Evolutionary conservation across 1,139 yeast species (phyloP).

Genomic region (Schwanniomyces etchellsii): DNA sequence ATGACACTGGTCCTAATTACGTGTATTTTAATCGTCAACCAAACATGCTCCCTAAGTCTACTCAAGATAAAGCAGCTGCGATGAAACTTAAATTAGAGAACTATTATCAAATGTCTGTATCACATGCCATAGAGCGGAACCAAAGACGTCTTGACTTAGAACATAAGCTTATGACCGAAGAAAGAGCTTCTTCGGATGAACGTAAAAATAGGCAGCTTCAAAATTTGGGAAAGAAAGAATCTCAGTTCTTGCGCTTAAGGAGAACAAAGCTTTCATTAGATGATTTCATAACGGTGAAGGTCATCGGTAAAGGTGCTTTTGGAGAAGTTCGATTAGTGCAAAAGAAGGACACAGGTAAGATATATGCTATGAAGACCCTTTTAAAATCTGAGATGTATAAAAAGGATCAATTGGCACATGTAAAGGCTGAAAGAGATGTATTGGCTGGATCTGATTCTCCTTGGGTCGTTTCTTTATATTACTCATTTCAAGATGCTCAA

Average conservation of each 20-base stretch:
- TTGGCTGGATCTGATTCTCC: slow-evolving; percentile 82
- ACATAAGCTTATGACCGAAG: slow-evolving; percentile 59
- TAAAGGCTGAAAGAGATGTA: slow-evolving; percentile 81
- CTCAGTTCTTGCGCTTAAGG: slow-evolving; percentile 68
- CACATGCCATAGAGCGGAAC: slow-evolving; percentile 76
- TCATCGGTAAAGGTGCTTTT: slow-evolving; percentile 83
- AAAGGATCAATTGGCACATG: slow-evolving; percentile 79
- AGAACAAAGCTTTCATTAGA: slow-evolving; percentile 71
- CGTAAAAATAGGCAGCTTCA: slow-evolving; percentile 69
- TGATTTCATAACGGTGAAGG: slow-evolving; percentile 74
- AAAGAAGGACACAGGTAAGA: slow-evolving; percentile 75
- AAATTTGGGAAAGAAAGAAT: slow-evolving; percentile 68
- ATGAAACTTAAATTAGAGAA: slow-evolving; percentile 68
- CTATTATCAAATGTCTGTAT: slow-evolving; percentile 69
- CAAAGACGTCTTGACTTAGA: slow-evolving; percentile 73
- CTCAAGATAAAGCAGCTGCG: slow-evolving; percentile 73
- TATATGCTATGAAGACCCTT: slow-evolving; percentile 79
- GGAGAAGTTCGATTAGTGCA: slow-evolving; percentile 84
- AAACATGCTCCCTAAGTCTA: slow-evolving; percentile 55
- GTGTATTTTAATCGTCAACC: slow-evolving; percentile 87
- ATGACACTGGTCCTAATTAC: slow-evolving; percentile 39
- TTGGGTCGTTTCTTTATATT: slow-evolving; percentile 79
- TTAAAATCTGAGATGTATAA: slow-evolving; percentile 78
- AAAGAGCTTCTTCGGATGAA: slow-evolving; percentile 58
- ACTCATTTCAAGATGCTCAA: slow-evolving; percentile 75